Percentiles rank a stretch among this genome's conserved stretches.
phyloP scores from a whole-genome alignment of 1,284 basidiomycete species.

The Pseudozyma hubeiensis region DNA sequence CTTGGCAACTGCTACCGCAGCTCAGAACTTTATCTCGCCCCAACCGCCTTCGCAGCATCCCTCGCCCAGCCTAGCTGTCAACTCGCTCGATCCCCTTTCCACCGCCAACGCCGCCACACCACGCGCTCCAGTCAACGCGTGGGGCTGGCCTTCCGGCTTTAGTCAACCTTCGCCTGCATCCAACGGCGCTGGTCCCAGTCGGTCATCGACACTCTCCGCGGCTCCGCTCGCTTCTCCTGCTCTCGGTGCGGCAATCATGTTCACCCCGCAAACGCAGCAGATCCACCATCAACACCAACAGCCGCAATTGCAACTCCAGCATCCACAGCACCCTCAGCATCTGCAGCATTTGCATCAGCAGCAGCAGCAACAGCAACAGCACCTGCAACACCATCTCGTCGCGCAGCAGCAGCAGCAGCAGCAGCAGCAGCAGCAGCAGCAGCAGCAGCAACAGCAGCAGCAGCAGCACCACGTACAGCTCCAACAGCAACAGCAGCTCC shows the following conservation, averaged over 20 bases:
- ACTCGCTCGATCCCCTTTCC: conserved; percentile 25
- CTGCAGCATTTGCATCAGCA: conserved; percentile 24
- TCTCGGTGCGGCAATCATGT: conserved; percentile 32
- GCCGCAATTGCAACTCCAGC: conserved; percentile 29
- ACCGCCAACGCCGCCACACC: conserved; percentile 15
- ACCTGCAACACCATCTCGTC: conserved; percentile 6
- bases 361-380: conserved; percentile 18
- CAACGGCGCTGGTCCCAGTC: conserved; percentile 28
- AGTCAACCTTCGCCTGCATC: conserved; percentile 36
- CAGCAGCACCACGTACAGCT: conserved; percentile 25
- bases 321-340: conserved; percentile 24
- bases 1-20: conserved; percentile 43
- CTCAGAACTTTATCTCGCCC: conserved; percentile 33
- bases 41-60: conserved; percentile 25
- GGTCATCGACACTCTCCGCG: conserved; percentile 16
- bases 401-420: conserved; percentile 23
- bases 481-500: conserved; percentile 14
- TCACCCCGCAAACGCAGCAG: conserved; percentile 32
- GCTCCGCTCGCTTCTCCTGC: conserved; percentile 32
- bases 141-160: conserved; percentile 55
- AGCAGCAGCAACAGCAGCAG: conserved; percentile 30
- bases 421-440: conserved; percentile 20
- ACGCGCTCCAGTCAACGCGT: conserved; percentile 51
- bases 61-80: conserved; percentile 26
- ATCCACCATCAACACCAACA: conserved; percentile 31